These are phyloP conservation scores for Akanthomyces dipterigenus DNA, from an alignment of 2,329 filamentous ascomycete genomes.

Conservation along the genomic window DNA sequence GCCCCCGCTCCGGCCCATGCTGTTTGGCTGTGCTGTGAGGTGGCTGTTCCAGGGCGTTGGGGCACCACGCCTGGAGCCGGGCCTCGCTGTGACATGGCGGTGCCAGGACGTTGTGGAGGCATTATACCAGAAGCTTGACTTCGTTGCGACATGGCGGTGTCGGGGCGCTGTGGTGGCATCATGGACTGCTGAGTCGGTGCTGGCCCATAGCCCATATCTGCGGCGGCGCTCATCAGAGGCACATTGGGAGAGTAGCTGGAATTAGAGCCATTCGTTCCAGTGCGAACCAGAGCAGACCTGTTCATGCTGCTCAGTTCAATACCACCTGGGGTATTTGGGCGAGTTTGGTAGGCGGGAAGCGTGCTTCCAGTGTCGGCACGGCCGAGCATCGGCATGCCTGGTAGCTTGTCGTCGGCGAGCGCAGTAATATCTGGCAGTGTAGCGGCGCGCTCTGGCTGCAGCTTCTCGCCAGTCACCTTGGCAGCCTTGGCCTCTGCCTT, in stretches of 20 bases:
- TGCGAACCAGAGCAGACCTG: slow-evolving; percentile 40
- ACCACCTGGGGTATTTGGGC: slow-evolving; percentile 46
- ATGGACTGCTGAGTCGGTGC: slow-evolving; percentile 30
- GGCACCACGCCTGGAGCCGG: slow-evolving; percentile 10
- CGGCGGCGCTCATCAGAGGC: slow-evolving; percentile 53
- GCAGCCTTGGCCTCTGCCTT: slow-evolving; percentile 45
- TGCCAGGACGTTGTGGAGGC: slow-evolving; percentile 26
- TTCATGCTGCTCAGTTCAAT: slow-evolving; percentile 47
- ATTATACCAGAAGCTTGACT: slow-evolving; percentile 13
- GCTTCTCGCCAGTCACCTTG: slow-evolving; percentile 47
- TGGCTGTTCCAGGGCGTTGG: slow-evolving; percentile 29
- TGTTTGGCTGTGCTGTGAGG: slow-evolving; percentile 28
- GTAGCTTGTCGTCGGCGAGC: slow-evolving; percentile 41
- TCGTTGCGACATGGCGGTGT: slow-evolving; percentile 30
- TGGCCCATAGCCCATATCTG: slow-evolving; percentile 50
- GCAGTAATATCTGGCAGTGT: slow-evolving; percentile 53
- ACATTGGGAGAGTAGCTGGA: slow-evolving; percentile 59
- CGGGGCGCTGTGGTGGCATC: slow-evolving; percentile 23
- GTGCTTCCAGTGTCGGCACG: slow-evolving; percentile 56
- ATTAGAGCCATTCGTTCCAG: slow-evolving; percentile 48
- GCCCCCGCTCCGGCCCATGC: slow-evolving; percentile 15
- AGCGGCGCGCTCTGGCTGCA: slow-evolving; percentile 48
- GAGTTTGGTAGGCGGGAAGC: slow-evolving; percentile 56
- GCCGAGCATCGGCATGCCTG: slow-evolving; percentile 51
- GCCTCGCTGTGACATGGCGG: slow-evolving; percentile 29